Evolutionary conservation across 208 protist genomes (phyloP), one percentile per base, ranked within the genome.

Genomic region (Spongospora subterranea): DNA sequence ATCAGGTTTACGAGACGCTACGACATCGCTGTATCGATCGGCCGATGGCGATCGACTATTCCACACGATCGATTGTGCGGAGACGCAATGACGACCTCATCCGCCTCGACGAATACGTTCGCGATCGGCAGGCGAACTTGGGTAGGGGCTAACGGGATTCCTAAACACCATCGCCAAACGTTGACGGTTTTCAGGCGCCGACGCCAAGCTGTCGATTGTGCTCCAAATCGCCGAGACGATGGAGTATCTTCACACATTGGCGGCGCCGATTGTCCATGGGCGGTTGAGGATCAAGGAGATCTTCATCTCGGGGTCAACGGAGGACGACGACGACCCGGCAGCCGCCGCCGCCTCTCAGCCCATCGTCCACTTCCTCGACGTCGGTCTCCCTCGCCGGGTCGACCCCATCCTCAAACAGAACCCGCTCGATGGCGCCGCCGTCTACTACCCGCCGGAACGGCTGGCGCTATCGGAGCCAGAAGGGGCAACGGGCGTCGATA

Each of bases 371-470:
- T 35, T 82, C 35, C 40, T 82, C 17, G 71, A 82, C 71, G 71
- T 82, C 35, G 71, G 71, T n/a, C 71, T 82, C 17, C 71, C 71
- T 20, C 71, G 71, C 11, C 71, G 71, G 6, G 17, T 82, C 71
- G 71, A 82, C 6, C 71, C 71, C 17, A 6, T 82, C 35, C n/a
- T 82, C 71, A 82, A 82, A n/a, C 71, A 82, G 71, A 45, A 82
- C 71, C 71, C 71, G 71, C 35, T 82, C 71, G 71, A 45, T n/a
- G 71, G 71, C 71, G 71, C 71, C 71, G 71, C 71, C 71, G 71
- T 43, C 35, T 82, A 82, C 71, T 82, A 82, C 71, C 17, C 71
- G n/a, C 71, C 71, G 13, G 71, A 82, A 43, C 71, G 71, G 71
- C 71, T 82, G 71, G 17, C 6, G 71, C 71, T 82, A n/a, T 6